Conservation (phyloP, 2,329 filamentous ascomycete genomes). For the Raffaelea arxii region DNA sequence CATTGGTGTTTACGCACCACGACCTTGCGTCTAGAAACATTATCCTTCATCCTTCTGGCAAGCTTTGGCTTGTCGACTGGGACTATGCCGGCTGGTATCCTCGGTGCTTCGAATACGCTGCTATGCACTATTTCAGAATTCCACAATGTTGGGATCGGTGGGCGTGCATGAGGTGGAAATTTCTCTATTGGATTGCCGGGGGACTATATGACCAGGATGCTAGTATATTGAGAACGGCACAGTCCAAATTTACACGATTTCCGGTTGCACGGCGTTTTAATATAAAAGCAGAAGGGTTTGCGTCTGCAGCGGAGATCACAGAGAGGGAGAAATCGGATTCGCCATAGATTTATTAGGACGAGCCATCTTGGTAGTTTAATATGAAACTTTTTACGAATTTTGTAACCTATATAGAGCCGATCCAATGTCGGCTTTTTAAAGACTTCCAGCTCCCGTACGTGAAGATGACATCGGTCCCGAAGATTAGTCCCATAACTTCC, state of each 20-base stretch:
- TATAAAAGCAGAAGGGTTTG: constrained; percentile 8
- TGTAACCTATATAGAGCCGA: neutral
- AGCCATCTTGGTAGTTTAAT: neutral
- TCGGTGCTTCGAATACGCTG: constrained; percentile 7
- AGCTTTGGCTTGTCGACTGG: constrained; percentile 8
- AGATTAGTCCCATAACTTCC: neutral
- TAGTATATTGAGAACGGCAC: constrained; percentile 6
- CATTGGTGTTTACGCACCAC: constrained; percentile 7
- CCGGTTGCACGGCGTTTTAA: constrained; percentile 5
- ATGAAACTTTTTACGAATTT: neutral
- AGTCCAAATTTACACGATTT: constrained; percentile 6
- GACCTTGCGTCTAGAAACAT: constrained; percentile 8
- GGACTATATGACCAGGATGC: constrained; percentile 7
- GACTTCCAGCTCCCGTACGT: neutral
- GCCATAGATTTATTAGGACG: neutral
- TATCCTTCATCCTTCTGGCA: constrained; percentile 8
- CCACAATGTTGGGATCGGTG: constrained; percentile 8
- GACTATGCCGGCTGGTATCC: constrained; percentile 9
- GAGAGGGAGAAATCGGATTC: constrained; percentile 5
- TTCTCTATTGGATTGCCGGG: constrained; percentile 5
- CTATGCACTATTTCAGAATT: constrained; percentile 6
- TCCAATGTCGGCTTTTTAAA: neutral
- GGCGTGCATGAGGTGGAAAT: constrained; percentile 6
- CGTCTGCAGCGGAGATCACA: constrained; percentile 5
- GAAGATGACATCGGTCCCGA: neutral